phyloP scores from a whole-genome alignment of 2,329 filamentous ascomycete species.

The Stemphylium beticola region DNA sequence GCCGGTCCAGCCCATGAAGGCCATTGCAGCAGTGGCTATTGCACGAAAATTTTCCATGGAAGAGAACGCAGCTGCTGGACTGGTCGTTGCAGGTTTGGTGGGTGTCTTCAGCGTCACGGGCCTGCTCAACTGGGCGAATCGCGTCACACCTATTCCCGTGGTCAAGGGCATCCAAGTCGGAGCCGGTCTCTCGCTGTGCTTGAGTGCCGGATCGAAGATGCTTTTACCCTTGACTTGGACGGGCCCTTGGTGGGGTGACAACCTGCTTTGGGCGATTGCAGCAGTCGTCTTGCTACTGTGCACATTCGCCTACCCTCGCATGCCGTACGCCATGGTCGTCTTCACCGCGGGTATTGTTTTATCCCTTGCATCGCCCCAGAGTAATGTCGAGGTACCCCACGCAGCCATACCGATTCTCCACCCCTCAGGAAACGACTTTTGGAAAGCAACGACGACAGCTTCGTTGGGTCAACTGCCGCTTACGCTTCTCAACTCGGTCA shows the following conservation, averaged over 20 bases:
- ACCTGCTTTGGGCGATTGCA: constrained; percentile 75
- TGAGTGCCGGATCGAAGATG: constrained; percentile 73
- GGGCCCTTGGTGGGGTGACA: constrained; percentile 71
- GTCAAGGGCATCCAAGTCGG: constrained; percentile 96
- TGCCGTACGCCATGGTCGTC: constrained; percentile 80
- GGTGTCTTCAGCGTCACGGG: constrained; percentile 80
- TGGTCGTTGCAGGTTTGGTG: constrained; percentile 76
- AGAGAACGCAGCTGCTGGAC: constrained; percentile 81
- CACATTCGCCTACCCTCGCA: constrained; percentile 67
- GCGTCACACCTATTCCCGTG: constrained; percentile 81
- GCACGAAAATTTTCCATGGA: constrained; percentile 68
- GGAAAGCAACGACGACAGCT: constrained; percentile 65
- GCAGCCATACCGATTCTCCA: constrained; percentile 55
- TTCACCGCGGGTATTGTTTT: constrained; percentile 73
- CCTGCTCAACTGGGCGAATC: constrained; percentile 74
- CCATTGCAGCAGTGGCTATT: constrained; percentile 90
- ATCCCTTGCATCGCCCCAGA: constrained; percentile 56
- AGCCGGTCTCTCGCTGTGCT: constrained; percentile 80
- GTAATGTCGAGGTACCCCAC: constrained; percentile 55
- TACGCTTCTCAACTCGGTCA: constrained; percentile 89
- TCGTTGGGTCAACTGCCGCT: constrained; percentile 87
- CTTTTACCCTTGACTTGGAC: constrained; percentile 73
- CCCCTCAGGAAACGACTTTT: constrained; percentile 58
- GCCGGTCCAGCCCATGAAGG: constrained; percentile 89
- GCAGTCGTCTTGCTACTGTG: constrained; percentile 74